Evolutionary conservation across 2,329 filamentous ascomycete genomes (phyloP).

Genomic region (Dothistroma pini): DNA sequence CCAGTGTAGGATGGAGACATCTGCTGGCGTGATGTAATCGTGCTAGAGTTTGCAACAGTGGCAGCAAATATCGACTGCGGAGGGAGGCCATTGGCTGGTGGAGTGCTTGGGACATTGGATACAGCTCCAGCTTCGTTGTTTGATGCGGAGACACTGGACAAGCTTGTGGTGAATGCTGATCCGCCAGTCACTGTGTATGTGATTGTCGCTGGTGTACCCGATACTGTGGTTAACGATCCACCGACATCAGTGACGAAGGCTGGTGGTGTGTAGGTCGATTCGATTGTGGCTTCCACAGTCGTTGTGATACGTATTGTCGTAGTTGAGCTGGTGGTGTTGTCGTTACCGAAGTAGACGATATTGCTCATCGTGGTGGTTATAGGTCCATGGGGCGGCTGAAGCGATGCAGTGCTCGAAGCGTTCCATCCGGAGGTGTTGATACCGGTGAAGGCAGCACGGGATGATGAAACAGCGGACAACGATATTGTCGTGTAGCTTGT

Average conservation of each 20-base stretch:
- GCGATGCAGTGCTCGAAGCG: slow-evolving; percentile 11
- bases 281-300: slow-evolving; percentile 22
- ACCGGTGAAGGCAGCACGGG: slow-evolving; percentile 24
- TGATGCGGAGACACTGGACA: not conserved
- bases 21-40: not conserved
- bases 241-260: slow-evolving; percentile 4
- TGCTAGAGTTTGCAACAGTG: not conserved
- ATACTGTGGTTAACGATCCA: slow-evolving; percentile 5
- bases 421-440: slow-evolving; percentile 31
- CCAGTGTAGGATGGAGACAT: not conserved
- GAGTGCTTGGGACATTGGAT: not conserved
- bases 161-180: not conserved
- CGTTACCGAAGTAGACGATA: slow-evolving; percentile 27
- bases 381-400: slow-evolving; percentile 5
- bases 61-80: not conserved
- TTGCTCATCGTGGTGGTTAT: slow-evolving; percentile 24
- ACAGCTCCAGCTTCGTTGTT: not conserved
- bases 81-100: not conserved
- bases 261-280: slow-evolving; percentile 12
- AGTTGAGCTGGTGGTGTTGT: slow-evolving; percentile 27
- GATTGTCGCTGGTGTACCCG: slow-evolving; percentile 5
- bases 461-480: slow-evolving; percentile 16
- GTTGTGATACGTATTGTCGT: slow-evolving; percentile 28
- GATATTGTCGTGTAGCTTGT: slow-evolving; percentile 27
- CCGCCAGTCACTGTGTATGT: slow-evolving; percentile 13